Percentiles rank a stretch among this genome's conserved stretches.
These are phyloP conservation scores for Trichosporon inkin DNA, from an alignment of 1,284 basidiomycete species.

Conservation along the genomic window DNA sequence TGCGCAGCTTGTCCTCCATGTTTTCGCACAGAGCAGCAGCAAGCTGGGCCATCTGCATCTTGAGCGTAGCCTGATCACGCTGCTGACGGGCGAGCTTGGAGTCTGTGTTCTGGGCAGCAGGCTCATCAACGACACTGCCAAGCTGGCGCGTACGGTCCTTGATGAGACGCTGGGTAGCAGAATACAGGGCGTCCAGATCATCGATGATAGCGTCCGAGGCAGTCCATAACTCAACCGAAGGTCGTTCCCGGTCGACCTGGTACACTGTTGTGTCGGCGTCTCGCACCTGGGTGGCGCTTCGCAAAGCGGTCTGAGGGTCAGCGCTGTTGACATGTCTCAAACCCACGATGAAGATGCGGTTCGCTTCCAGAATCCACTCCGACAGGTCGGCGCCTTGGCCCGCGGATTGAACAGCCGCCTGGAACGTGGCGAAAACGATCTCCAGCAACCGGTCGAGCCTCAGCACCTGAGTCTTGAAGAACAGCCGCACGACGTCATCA, in stretches of 20 bases:
- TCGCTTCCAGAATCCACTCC: constrained; percentile 63
- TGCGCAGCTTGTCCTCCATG: constrained; percentile 67
- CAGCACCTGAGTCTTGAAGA: constrained; percentile 70
- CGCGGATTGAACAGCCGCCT: constrained; percentile 26
- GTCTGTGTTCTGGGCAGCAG: constrained; percentile 15
- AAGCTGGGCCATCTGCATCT: constrained; percentile 67
- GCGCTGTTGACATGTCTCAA: background rate
- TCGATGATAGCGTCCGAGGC: constrained; percentile 65
- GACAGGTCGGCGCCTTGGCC: constrained; percentile 41
- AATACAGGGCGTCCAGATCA: constrained; percentile 67
- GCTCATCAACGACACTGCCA: constrained; percentile 52
- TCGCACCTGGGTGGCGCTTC: constrained; percentile 69
- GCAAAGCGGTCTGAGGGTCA: constrained; percentile 60
- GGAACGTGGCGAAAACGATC: constrained; percentile 37
- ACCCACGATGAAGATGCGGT: constrained; percentile 65
- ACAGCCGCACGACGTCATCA: constrained; percentile 70
- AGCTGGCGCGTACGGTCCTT: constrained; percentile 52
- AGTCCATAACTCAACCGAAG: constrained; percentile 76
- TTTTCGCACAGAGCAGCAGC: constrained; percentile 66
- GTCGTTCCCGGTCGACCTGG: constrained; percentile 60
- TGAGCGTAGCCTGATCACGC: constrained; percentile 40
- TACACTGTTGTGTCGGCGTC: constrained; percentile 68
- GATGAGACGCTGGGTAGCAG: constrained; percentile 58
- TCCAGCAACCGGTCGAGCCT: constrained; percentile 46
- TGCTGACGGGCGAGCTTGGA: constrained; percentile 23